Evolutionary conservation across 305 asterid genomes (phyloP).

Genomic region (Rubia occidens): DNA sequence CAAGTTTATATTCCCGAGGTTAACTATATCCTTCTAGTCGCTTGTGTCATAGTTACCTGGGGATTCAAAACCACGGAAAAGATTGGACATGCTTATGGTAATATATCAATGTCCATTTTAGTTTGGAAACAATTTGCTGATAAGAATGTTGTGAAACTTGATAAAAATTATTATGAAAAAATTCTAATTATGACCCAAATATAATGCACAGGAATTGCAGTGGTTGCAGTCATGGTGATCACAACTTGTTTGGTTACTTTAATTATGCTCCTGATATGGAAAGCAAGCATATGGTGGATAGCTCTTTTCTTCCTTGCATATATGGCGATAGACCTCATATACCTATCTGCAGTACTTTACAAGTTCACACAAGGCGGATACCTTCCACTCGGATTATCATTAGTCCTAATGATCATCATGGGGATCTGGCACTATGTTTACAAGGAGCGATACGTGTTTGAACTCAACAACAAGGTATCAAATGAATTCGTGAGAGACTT

Average conservation of each 20-base stretch:
- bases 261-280: slow-evolving; percentile 64
- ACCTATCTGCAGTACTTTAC: slow-evolving; percentile 53
- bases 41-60: slow-evolving; percentile 48
- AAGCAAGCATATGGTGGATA: slow-evolving; percentile 54
- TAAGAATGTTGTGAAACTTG: too few relatives aligned
- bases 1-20: slow-evolving; percentile 76
- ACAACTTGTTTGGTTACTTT: slow-evolving; percentile 50
- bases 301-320: slow-evolving; percentile 33
- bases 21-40: slow-evolving; percentile 59
- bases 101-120: background rate
- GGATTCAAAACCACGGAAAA: slow-evolving; percentile 47
- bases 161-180: background rate
- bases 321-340: slow-evolving; percentile 33
- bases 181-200: background rate
- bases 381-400: slow-evolving; percentile 49
- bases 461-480: slow-evolving; percentile 62
- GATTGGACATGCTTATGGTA: slow-evolving; percentile 68
- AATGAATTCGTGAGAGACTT: slow-evolving; percentile 32
- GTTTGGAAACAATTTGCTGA: background rate
- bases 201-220: slow-evolving; percentile 46
- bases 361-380: slow-evolving; percentile 68
- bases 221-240: slow-evolving; percentile 59
- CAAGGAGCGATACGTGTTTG: slow-evolving; percentile 48
- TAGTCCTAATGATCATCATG: slow-evolving; percentile 47
- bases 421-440: slow-evolving; percentile 62